A percentile compares a stretch with the other conserved stretches of the same genome.
Evolutionary conservation across 257 asterid genomes (phyloP).

Genomic region (Striga asiatica): DNA sequence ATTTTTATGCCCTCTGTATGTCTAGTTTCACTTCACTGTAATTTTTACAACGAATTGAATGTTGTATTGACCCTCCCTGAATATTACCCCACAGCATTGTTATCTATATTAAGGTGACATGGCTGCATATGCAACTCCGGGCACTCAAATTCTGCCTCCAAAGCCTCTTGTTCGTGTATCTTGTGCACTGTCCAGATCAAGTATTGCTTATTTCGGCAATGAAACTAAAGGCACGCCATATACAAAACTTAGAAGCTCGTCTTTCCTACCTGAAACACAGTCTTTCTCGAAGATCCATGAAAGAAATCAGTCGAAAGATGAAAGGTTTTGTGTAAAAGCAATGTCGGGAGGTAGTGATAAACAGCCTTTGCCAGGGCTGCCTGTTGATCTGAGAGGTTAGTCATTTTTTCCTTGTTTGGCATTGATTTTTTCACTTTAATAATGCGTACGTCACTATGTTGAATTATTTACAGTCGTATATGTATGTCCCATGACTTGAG

Average conservation of each 20-base stretch:
- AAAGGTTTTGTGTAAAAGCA: conserved; percentile 46
- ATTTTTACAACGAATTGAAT: neutral
- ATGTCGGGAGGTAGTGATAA: conserved; percentile 45
- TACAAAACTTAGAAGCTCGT: conserved; percentile 36
- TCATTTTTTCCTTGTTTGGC: neutral
- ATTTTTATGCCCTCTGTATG: neutral
- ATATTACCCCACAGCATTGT: conserved; percentile 22
- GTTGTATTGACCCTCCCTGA: neutral
- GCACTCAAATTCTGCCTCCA: conserved; percentile 31
- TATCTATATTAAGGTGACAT: conserved; percentile 21
- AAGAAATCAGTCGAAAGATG: conserved; percentile 17
- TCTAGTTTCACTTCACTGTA: neutral
- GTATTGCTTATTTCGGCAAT: conserved; percentile 32
- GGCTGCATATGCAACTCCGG: conserved; percentile 51
- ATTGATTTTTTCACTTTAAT: neutral
- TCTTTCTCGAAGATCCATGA: conserved; percentile 23
- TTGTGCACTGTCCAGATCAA: conserved; percentile 25
- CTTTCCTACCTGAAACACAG: conserved; percentile 27
- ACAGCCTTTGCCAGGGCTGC: conserved; percentile 64
- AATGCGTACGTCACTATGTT: neutral
- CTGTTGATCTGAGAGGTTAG: conserved; percentile 80
- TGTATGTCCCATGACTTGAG: neutral
- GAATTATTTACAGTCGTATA: neutral
- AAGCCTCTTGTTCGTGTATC: conserved; percentile 34
- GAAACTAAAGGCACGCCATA: conserved; percentile 35